phyloP scores from a whole-genome alignment of 495 filamentous ascomycete species.

The Penicillium antarcticum region DNA sequence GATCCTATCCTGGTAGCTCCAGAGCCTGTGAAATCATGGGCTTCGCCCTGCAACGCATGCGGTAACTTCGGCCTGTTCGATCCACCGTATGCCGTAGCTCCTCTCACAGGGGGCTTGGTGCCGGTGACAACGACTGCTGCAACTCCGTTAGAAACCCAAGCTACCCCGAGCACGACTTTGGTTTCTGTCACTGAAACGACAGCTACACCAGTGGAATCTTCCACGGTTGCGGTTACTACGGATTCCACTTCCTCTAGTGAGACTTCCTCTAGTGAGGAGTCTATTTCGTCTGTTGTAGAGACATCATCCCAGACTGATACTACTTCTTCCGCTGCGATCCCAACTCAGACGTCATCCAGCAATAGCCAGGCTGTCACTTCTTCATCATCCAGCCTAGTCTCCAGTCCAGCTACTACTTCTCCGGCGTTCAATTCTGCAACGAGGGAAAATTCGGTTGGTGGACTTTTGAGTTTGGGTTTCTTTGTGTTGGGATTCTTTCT shows the following conservation, averaged over 20 bases:
- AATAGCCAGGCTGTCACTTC: neutral
- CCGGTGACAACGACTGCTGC: constrained; percentile 10
- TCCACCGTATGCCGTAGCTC: constrained; percentile 18
- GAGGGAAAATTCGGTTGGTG: neutral
- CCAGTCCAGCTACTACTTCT: constrained; percentile 6
- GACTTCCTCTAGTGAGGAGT: neutral
- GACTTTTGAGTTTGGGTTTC: constrained; percentile 1
- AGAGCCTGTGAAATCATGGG: constrained; percentile 19
- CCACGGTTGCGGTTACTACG: neutral
- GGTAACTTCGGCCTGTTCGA: constrained; percentile 17
- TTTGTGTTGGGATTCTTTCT: constrained; percentile 1
- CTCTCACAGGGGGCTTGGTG: constrained; percentile 13
- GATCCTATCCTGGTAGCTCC: constrained; percentile 18
- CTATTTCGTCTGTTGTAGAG: neutral
- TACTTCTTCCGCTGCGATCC: neutral
- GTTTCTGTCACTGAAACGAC: neutral
- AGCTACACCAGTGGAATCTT: neutral
- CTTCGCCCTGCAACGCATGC: constrained; percentile 19
- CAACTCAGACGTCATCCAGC: constrained; percentile 2
- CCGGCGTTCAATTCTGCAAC: neutral
- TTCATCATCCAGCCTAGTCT: neutral
- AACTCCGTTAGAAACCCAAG: constrained; percentile 2
- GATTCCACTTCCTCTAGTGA: neutral
- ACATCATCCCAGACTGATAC: neutral
- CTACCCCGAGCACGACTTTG: constrained; percentile 1